Evolutionary conservation across 768 basidiomycete genomes (phyloP).

Genomic region (Lactarius sp.): DNA sequence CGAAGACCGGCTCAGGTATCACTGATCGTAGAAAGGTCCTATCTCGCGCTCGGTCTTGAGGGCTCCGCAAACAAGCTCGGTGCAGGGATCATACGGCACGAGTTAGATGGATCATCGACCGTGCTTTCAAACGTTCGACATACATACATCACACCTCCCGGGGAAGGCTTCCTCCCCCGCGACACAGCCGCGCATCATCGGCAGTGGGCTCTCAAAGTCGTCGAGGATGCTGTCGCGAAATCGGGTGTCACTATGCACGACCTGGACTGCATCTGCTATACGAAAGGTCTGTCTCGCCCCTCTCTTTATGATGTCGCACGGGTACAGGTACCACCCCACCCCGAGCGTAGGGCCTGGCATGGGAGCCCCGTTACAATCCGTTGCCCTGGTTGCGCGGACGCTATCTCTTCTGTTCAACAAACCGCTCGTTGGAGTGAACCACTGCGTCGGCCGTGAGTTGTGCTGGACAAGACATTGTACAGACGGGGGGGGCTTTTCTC

Average conservation of each 20-base stretch:
- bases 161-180: constrained; percentile 93
- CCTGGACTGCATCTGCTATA: constrained; percentile 93
- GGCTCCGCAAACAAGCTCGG: constrained; percentile 98
- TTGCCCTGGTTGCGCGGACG: constrained; percentile 89
- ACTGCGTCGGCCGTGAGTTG: constrained; percentile 90
- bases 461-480: neutral
- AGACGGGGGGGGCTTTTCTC: neutral
- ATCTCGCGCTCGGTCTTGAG: constrained; percentile 92
- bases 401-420: constrained; percentile 83
- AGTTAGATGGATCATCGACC: constrained; percentile 59
- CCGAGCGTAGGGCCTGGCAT: constrained; percentile 83
- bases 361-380: constrained; percentile 95
- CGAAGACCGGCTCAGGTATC: neutral
- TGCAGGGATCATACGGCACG: constrained; percentile 85
- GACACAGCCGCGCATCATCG: constrained; percentile 97
- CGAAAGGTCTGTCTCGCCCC: constrained; percentile 61
- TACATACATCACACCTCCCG: constrained; percentile 98
- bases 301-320: neutral
- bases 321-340: neutral
- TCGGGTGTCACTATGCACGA: constrained; percentile 70
- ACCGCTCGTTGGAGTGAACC: constrained; percentile 96
- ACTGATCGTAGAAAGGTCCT: constrained; percentile 49
- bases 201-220: constrained; percentile 82
- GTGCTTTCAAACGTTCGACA: constrained; percentile 93
- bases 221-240: constrained; percentile 66